Conservation (phyloP, 2,329 filamentous ascomycete species). For the Penicillium concentricum region DNA sequence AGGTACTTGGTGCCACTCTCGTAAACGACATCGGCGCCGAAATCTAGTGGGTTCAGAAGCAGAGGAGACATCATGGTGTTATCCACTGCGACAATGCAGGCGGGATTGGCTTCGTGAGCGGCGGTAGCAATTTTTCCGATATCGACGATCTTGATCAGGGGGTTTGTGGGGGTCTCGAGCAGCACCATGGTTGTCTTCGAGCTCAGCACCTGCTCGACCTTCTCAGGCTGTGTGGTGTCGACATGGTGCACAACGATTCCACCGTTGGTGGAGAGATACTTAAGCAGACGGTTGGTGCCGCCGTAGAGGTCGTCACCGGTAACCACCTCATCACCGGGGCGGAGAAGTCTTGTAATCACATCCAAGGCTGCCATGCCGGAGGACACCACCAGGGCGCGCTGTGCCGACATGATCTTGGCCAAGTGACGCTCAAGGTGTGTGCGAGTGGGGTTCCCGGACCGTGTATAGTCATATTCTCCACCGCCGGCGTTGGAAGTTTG, state of each 20-base stretch:
- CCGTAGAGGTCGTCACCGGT: constrained; percentile 97
- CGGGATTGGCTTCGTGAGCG: constrained; percentile 73
- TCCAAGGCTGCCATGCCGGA: constrained; percentile 97
- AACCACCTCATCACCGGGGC: constrained; percentile 93
- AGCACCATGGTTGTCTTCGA: constrained; percentile 92
- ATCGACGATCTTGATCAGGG: constrained; percentile 96
- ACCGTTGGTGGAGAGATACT: constrained; percentile 83
- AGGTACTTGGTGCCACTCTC: constrained; percentile 98
- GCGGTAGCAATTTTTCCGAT: constrained; percentile 74
- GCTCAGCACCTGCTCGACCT: constrained; percentile 66
- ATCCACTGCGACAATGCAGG: constrained; percentile 85
- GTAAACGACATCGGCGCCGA: constrained; percentile 94
- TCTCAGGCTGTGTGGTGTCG: constrained; percentile 78
- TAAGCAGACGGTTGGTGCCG: constrained; percentile 88
- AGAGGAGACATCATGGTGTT: constrained; percentile 99
- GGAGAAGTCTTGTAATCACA: constrained; percentile 86
- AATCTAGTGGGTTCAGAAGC: constrained; percentile 87
- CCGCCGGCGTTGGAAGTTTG: constrained; percentile 77
- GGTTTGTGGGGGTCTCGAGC: constrained; percentile 95
- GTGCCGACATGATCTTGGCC: constrained; percentile 98
- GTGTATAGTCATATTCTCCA: constrained; percentile 96
- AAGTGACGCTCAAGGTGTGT: constrained; percentile 95
- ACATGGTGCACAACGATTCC: constrained; percentile 95
- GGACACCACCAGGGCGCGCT: constrained; percentile 84
- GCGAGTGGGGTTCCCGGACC: constrained; percentile 93